These are phyloP conservation scores for Chlamydomonas urium DNA, from an alignment of 139 green algal genomes.

Conservation along the genomic window DNA sequence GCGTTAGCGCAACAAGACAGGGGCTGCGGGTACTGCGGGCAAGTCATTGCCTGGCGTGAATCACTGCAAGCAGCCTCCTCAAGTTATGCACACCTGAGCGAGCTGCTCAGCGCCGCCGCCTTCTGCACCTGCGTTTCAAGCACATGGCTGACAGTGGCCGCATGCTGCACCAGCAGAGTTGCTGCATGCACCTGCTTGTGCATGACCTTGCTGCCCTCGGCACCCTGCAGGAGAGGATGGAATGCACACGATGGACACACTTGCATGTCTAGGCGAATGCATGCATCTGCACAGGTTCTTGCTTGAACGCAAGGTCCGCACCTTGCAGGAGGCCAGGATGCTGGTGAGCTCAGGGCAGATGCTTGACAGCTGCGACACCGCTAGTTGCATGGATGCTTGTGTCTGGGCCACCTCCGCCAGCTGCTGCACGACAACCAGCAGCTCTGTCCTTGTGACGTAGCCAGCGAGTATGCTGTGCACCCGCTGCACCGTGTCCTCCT, in stretches of 20 bases:
- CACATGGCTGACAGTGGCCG: background rate
- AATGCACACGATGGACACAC: constrained; percentile 6
- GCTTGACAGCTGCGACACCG: constrained; percentile 9
- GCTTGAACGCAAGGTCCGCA: too few relatives aligned
- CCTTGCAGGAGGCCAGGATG: background rate
- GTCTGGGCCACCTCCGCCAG: background rate
- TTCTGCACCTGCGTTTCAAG: background rate
- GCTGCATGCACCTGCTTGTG: constrained; percentile 4
- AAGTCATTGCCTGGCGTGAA: background rate
- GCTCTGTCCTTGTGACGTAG: background rate
- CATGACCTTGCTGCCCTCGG: background rate
- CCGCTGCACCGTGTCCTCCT: too few relatives aligned
- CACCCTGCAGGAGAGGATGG: background rate
- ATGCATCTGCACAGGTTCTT: too few relatives aligned
- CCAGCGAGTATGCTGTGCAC: too few relatives aligned
- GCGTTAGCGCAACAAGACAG: background rate
- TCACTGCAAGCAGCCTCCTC: background rate
- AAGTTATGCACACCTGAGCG: background rate
- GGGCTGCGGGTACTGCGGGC: background rate
- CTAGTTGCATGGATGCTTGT: constrained; percentile 9
- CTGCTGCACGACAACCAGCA: constrained; percentile 4
- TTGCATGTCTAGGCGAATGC: too few relatives aligned
- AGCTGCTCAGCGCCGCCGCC: background rate
- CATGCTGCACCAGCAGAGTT: constrained; percentile 1
- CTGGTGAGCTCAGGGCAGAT: constrained; percentile 11